A percentile compares a stretch with the other conserved stretches of the same genome.
These are phyloP conservation scores for Suillus variegatus DNA, from an alignment of 768 basidiomycete genomes.

Conservation along the genomic window DNA sequence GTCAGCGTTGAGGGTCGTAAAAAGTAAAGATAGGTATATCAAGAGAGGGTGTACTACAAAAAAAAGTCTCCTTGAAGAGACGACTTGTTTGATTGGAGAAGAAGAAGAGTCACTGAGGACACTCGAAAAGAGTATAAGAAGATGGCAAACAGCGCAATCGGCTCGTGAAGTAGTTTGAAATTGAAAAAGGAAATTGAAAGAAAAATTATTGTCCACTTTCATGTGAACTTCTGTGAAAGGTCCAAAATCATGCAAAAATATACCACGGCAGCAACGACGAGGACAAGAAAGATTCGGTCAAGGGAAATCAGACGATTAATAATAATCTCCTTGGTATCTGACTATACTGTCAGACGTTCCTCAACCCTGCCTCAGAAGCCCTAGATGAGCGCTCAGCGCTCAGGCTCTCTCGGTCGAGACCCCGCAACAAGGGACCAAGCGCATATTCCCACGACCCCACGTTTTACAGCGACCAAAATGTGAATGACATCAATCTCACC, in stretches of 20 bases:
- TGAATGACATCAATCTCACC: slow-evolving; percentile 30
- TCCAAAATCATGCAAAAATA: slow-evolving; percentile 18
- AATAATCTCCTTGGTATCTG: background rate
- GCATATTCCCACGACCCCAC: slow-evolving; percentile 41
- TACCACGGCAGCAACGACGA: slow-evolving; percentile 15
- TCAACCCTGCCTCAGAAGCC: slow-evolving; percentile 2
- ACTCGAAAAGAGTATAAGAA: slow-evolving; percentile 35
- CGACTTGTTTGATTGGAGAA: slow-evolving; percentile 18
- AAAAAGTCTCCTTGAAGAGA: slow-evolving; percentile 15
- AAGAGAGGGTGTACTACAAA: slow-evolving; percentile 19
- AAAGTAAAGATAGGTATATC: slow-evolving; percentile 23
- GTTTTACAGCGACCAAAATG: slow-evolving; percentile 37
- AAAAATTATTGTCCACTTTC: background rate
- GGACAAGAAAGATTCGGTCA: slow-evolving; percentile 18
- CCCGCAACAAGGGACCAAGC: slow-evolving; percentile 7
- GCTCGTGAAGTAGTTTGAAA: slow-evolving; percentile 17
- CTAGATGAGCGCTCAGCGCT: slow-evolving; percentile 6
- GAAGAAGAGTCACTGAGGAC: slow-evolving; percentile 19
- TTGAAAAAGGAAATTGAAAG: slow-evolving; percentile 15
- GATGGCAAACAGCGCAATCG: slow-evolving; percentile 18
- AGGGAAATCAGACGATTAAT: slow-evolving; percentile 15
- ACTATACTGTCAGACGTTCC: slow-evolving; percentile 19
- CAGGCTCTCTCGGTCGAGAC: background rate
- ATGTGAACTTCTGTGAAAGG: slow-evolving; percentile 11
- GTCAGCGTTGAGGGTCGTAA: slow-evolving; percentile 41